phyloP scores from a whole-genome alignment of 2,329 filamentous ascomycete genomes.

The Davidsoniella virescens region DNA sequence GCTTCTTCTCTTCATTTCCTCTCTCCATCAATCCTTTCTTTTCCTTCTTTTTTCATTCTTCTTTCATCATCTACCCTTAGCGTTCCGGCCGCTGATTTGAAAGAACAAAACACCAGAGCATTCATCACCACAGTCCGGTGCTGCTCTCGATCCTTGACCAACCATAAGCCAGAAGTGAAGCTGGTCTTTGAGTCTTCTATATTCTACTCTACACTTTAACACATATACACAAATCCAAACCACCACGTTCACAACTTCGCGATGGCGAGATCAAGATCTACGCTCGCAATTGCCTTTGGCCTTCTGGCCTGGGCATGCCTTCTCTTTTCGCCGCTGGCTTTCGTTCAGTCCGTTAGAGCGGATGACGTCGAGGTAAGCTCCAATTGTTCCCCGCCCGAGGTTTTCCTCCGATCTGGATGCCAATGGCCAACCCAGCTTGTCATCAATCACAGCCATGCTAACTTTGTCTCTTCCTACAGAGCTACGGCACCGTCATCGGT shows the following conservation, averaged over 20 bases:
- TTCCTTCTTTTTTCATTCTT: constrained; percentile 15
- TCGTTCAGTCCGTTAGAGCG: constrained; percentile 61
- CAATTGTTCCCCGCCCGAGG: constrained; percentile 20
- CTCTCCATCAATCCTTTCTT: constrained; percentile 16
- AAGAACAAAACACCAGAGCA: not conserved
- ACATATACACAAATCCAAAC: not conserved
- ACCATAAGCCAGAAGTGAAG: constrained; percentile 10
- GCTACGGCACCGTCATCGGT: constrained; percentile 81
- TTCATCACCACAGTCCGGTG: too few relatives aligned
- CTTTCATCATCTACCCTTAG: constrained; percentile 12
- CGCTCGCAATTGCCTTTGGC: constrained; percentile 68
- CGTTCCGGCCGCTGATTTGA: constrained; percentile 8
- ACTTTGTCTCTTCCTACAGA: constrained; percentile 18
- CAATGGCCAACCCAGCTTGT: constrained; percentile 43
- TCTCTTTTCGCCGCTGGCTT: constrained; percentile 72
- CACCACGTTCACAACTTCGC: constrained; percentile 16
- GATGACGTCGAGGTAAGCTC: constrained; percentile 43
- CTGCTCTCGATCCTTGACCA: not conserved
- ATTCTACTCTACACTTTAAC: not conserved
- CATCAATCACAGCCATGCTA: not conserved
- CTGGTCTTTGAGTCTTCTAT: constrained; percentile 13
- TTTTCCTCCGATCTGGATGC: constrained; percentile 91
- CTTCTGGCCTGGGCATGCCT: constrained; percentile 82
- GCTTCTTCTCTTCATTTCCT: not conserved
- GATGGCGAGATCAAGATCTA: constrained; percentile 45